Evolutionary conservation across 2,329 filamentous ascomycete genomes (phyloP), one percentile per base, ranked within the genome.

Genomic region (Xylariales sp.): DNA sequence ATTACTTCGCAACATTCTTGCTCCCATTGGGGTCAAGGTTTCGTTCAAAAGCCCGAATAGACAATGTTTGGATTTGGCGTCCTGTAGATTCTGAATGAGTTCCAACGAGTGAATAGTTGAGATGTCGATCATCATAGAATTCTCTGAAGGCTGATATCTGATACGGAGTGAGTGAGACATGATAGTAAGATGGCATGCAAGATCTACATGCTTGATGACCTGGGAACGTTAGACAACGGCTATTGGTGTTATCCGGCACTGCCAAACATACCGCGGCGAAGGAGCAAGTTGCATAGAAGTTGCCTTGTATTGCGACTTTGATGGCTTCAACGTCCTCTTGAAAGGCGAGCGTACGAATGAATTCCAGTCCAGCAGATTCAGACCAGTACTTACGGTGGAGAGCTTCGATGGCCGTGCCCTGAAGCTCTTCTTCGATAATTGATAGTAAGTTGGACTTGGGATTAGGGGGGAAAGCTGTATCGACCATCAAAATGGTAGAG

Each of bases 61-160:
- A 49, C 84, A 91, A 28, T 91, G 80, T 48, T 82, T 87, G 0
- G 89, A 95, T 50, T 85, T 89, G 1, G 80, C 56, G 51, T 84
- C 82, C 10, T 86, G 82, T 0, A 90, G 58, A 50, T 96, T 98
- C 54, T 95, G 88, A 19, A 97, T 85, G 5, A 98, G 73, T 59
- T 98, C 93, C 3, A 98, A 70, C 0, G 88, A 88, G 27, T 83
- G 76, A 20, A 96, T 88, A 0, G 90, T 95, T 1, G 88, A 84
- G 3, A 93, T 74, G 54, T 96, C 91, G 52, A 97, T 94, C 78
- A 95, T 88, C 90, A 97, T 95, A 1, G 88, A 87, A 18, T 91
- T 86, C 57, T 95, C 87, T 0, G 88, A 89, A 1, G 89, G 85
- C 54, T 91, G 84, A 51, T 95, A 96, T 48, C 81, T 84, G 55